Base-by-base conservation (phyloP, 2,329 filamentous ascomycete species). In the Aspergillus fischeri region DNA sequence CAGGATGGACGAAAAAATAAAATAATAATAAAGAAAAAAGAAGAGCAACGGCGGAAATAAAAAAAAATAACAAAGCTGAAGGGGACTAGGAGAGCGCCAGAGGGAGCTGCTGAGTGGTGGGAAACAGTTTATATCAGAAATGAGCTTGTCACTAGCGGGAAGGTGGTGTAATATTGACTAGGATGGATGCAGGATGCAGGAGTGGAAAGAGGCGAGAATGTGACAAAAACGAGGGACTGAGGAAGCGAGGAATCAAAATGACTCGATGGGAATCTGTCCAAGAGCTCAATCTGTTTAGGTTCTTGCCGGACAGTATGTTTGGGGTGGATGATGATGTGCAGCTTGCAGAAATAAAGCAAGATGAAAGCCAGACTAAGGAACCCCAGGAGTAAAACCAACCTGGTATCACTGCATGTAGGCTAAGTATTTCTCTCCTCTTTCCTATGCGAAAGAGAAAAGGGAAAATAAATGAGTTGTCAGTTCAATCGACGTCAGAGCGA, bases 121-220 rank as follows among this genome's bases (percentile, higher is more conserved):
- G 62, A 63, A 24, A 14, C n/a, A 27, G 44, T 24, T 11, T 24
- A 65, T 68, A 70, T 69, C 63, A 70, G 63, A 54, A 60, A 67
- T 63, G 65, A 64, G 64, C 68, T 70, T 66, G 67, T 70, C 65
- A 71, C 66, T 72, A 71, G 70, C 67, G 69, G 67, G 63, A 70
- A 67, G 63, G 65, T 68, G 64, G 71, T 73, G 71, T 73, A 73
- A 73, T 72, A 68, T 69, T 62, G 67, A 65, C 70, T 61, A 69
- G 69, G 70, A 68, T 73, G 63, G 60, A 66, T 71, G 69, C 69
- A 73, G 67, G 63, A 70, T 62, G 64, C 67, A 69, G 65, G 65
- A 67, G 63, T 21, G 10, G 11, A 45, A 45, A 63, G 65, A 60
- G 49, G 58, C 53, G 62, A 58, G 62, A 63, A 64, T 63, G 67